Evolutionary conservation across 2,329 filamentous ascomycete genomes (phyloP), one percentile per base, ranked within the genome.

Genomic region (Trichoderma guizhouense): DNA sequence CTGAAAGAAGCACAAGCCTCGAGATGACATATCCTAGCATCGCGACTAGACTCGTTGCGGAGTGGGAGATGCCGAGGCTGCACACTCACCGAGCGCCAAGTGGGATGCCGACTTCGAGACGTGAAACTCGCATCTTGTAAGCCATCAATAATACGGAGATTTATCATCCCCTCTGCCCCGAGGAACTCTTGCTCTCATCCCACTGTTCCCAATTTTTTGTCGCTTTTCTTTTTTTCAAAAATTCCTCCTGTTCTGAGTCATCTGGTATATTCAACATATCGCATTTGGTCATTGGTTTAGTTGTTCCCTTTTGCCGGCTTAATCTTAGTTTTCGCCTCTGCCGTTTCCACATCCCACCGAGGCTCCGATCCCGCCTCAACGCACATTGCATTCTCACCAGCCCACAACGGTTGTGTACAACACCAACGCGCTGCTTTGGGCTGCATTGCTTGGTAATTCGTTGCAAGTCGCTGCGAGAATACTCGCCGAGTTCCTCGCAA

Each of bases 21-120:
- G 9, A 30, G 57, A 61, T 53, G 57, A 62, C 57, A 61, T 36
- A 53, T 61, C 39, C 21, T 9, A 11, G 34, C 28, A 6, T 21
- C 36, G 3, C 24, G 8, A 26, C 67, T 69, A 69, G 24, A 28
- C 57, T 53, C 6, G n/a, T 51, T 69, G 11, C 3, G 55, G 69
- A 62, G 69, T 71, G 69, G 69, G 69, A 71, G 62, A 57, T 26
- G 71, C 71, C 71, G 71, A 69, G 28, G 7, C 5, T n/a, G n/a
- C 18, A 24, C 39, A 18, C 24, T 69, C 57, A 53, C 57, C 67
- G 67, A 69, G 43, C 30, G 14, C n/a, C 6, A 39, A 64, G 71
- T 72, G 71, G 71, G 71, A 72, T 69, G 43, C 57, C 71, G 57
- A 39, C 43, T 43, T 43, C 11, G 5, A 62, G 28, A 51, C 36